Evolutionary conservation across 176 grass and related monocot genomes (phyloP).

Genomic region (Miscanthus lutarioriparius): DNA sequence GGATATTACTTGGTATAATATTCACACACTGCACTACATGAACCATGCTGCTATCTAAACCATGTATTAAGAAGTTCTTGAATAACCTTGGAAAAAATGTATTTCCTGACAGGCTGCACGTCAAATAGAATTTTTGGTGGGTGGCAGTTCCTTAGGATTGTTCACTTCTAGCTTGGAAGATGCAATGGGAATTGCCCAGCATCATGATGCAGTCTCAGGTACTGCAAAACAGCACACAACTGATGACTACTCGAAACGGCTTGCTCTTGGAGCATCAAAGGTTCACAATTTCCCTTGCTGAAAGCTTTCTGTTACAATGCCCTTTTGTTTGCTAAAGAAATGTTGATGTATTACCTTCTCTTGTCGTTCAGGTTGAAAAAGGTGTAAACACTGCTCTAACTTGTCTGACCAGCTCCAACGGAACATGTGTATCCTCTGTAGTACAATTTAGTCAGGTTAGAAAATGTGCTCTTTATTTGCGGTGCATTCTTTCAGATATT

Average conservation of each 20-base stretch:
- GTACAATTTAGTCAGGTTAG: slow-evolving; percentile 68
- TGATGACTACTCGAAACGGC: slow-evolving; percentile 83
- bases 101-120: slow-evolving; percentile 68
- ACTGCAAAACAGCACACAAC: slow-evolving; percentile 88
- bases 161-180: slow-evolving; percentile 80
- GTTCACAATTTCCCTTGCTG: slow-evolving; percentile 31
- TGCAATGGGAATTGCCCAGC: slow-evolving; percentile 79
- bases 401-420: slow-evolving; percentile 56
- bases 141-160: slow-evolving; percentile 39
- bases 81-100: not conserved
- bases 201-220: slow-evolving; percentile 90
- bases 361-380: slow-evolving; percentile 57
- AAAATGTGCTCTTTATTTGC: slow-evolving; percentile 21
- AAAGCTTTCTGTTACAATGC: not conserved
- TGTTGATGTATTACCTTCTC: not conserved
- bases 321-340: slow-evolving; percentile 26
- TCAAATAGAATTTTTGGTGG: slow-evolving; percentile 73
- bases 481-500: not conserved
- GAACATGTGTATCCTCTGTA: slow-evolving; percentile 43
- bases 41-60: not conserved
- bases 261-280: slow-evolving; percentile 67
- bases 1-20: slow-evolving; percentile 83
- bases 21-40: not conserved
- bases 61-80: not conserved
- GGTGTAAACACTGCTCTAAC: slow-evolving; percentile 61